phyloP scores from a whole-genome alignment of 2,329 filamentous ascomycete genomes.

The Orbilia javanica region DNA sequence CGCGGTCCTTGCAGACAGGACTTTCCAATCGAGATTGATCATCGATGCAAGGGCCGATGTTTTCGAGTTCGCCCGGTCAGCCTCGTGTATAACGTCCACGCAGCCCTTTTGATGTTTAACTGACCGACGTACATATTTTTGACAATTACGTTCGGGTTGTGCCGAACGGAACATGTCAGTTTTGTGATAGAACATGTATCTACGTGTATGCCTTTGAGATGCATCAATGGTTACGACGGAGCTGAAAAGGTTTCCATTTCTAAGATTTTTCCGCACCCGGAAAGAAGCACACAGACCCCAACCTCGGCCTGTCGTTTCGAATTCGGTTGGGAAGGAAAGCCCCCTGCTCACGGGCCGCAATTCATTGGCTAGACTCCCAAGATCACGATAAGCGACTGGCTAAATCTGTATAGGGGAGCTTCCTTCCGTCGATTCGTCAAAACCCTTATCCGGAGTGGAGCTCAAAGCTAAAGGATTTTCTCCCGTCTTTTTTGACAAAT shows the following conservation, averaged over 20 bases:
- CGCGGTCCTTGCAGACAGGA: slow-evolving; percentile 24
- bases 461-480: not conserved
- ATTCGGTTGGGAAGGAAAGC: slow-evolving; percentile 19
- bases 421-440: slow-evolving; percentile 6
- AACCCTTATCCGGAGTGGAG: not conserved
- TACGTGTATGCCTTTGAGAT: not conserved
- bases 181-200: not conserved
- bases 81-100: slow-evolving; percentile 16
- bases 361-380: slow-evolving; percentile 28
- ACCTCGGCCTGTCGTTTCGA: not conserved
- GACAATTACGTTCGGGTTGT: not conserved
- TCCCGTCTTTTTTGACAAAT: not conserved
- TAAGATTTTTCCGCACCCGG: slow-evolving; percentile 8
- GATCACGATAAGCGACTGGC: slow-evolving; percentile 54
- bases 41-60: slow-evolving; percentile 2
- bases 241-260: not conserved
- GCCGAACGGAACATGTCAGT: not conserved
- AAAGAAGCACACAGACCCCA: not conserved
- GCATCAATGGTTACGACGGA: not conserved
- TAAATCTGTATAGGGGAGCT: not conserved
- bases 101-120: slow-evolving; percentile 11
- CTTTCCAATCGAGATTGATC: not conserved
- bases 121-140: not conserved
- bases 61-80: not conserved
- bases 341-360: slow-evolving; percentile 10